Conservation (phyloP, 2,329 filamentous ascomycete genomes). For the Trichoderma koningii region DNA sequence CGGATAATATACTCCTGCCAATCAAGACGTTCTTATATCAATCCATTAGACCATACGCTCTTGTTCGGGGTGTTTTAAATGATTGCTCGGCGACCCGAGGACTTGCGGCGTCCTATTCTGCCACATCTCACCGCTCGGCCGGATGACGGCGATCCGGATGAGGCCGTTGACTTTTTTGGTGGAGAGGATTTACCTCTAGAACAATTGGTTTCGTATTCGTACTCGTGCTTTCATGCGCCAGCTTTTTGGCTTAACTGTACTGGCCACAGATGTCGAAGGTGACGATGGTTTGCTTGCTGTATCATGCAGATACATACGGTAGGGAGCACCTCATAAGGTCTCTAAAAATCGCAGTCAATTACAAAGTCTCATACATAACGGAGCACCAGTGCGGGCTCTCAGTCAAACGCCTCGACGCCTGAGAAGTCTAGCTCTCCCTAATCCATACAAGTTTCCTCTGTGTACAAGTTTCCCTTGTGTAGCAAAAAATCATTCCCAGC, state of each 20-base stretch:
- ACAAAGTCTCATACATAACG: conserved; percentile 15
- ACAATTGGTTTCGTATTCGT: conserved; percentile 9
- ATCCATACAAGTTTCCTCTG: conserved; percentile 34
- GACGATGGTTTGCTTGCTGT: background rate
- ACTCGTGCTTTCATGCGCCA: background rate
- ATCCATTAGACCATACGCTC: no score
- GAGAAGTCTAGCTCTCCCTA: conserved; percentile 45
- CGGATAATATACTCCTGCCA: no score
- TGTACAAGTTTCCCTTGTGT: conserved; percentile 48
- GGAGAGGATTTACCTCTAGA: background rate
- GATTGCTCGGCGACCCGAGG: conserved; percentile 3
- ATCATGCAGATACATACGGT: background rate
- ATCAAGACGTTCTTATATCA: no score
- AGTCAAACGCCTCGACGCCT: conserved; percentile 25
- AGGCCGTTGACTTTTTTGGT: conserved; percentile 27
- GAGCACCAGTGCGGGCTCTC: conserved; percentile 12
- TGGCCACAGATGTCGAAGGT: background rate
- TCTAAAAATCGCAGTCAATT: background rate
- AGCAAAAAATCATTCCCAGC: conserved; percentile 54
- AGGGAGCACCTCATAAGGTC: no score
- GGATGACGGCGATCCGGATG: conserved; percentile 32
- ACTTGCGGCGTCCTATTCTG: conserved; percentile 30
- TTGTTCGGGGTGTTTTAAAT: no score
- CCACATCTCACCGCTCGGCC: conserved; percentile 37
- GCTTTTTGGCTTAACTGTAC: background rate